These are phyloP conservation scores for Myxozyma nipponensis DNA, from an alignment of 805 yeast species.

Conservation along the genomic window DNA sequence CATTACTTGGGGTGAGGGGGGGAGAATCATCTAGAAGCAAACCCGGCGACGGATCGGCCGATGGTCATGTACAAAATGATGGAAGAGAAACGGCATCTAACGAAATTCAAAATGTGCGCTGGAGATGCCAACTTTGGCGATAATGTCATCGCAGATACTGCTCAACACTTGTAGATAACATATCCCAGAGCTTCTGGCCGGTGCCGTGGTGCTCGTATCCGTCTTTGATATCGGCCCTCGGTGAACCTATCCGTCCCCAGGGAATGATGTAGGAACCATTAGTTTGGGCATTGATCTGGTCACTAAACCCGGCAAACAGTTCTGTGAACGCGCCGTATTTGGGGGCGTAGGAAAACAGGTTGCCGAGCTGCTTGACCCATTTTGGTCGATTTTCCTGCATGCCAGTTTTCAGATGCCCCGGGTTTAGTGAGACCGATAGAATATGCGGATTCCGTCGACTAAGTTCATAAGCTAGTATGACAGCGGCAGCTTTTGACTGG, in stretches of 20 bases:
- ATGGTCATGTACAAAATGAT: no score
- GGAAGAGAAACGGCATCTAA: no score
- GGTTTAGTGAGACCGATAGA: conserved; percentile 12
- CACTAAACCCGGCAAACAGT: conserved; percentile 43
- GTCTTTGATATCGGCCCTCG: conserved; percentile 14
- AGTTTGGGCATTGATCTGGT: conserved; percentile 37
- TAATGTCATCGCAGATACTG: conserved; percentile 9
- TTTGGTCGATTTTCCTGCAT: conserved; percentile 27
- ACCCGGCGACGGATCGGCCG: no score
- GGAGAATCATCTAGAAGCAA: no score
- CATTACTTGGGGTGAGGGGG: no score
- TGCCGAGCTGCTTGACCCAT: conserved; percentile 20
- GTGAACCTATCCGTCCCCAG: conserved; percentile 42
- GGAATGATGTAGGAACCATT: conserved; percentile 43
- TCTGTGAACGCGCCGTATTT: conserved; percentile 46
- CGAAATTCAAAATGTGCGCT: no score
- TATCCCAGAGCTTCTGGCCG: conserved; percentile 22
- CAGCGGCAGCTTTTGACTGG: conserved; percentile 43
- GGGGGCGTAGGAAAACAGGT: conserved; percentile 24
- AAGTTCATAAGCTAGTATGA: conserved; percentile 16
- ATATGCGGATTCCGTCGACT: conserved; percentile 3
- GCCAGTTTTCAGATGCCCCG: conserved; percentile 24
- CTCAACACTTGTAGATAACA: conserved; percentile 15
- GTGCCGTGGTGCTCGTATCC: conserved; percentile 17
- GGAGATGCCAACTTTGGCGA: no score